A percentile compares a stretch with the other conserved stretches of the same genome.
phyloP scores from a whole-genome alignment of 768 basidiomycete genomes.

The Coprinopsis marcescibilis region DNA sequence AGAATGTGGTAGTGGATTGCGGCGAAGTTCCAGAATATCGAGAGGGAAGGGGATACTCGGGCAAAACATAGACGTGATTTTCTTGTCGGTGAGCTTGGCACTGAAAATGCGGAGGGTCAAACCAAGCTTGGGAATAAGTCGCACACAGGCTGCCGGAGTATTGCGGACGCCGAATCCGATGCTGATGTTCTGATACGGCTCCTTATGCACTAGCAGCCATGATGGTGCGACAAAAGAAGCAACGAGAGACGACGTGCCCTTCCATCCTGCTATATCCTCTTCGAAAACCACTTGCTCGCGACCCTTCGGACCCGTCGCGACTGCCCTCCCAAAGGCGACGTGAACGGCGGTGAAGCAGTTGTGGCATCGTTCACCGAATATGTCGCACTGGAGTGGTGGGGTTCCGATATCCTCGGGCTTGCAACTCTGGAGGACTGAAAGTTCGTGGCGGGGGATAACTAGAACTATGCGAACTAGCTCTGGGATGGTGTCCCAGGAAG shows the following conservation, averaged over 20 bases:
- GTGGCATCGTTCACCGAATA: conserved; percentile 12
- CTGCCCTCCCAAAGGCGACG: conserved; percentile 26
- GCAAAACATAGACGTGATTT: conserved; percentile 25
- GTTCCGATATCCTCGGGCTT: conserved; percentile 21
- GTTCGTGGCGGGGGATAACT: conserved; percentile 24
- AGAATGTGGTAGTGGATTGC: neutral
- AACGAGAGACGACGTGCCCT: conserved; percentile 29
- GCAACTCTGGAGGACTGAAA: conserved; percentile 21
- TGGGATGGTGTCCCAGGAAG: conserved; percentile 25
- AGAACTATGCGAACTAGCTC: conserved; percentile 30
- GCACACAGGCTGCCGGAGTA: conserved; percentile 13
- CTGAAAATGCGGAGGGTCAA: conserved; percentile 21
- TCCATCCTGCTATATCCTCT: conserved; percentile 28
- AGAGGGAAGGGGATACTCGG: conserved; percentile 13
- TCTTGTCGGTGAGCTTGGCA: conserved; percentile 21
- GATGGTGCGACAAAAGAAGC: conserved; percentile 30
- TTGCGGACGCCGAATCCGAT: conserved; percentile 25
- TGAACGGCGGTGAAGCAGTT: conserved; percentile 32
- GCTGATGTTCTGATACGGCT: conserved; percentile 13
- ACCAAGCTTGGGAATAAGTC: conserved; percentile 23
- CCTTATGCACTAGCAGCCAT: conserved; percentile 22
- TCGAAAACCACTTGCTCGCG: conserved; percentile 13
- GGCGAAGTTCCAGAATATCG: neutral
- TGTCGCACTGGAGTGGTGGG: conserved; percentile 32
- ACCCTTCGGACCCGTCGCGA: conserved; percentile 9